Evolutionary conservation across 768 basidiomycete species (phyloP).

Genomic region (Termitomyces sp.): DNA sequence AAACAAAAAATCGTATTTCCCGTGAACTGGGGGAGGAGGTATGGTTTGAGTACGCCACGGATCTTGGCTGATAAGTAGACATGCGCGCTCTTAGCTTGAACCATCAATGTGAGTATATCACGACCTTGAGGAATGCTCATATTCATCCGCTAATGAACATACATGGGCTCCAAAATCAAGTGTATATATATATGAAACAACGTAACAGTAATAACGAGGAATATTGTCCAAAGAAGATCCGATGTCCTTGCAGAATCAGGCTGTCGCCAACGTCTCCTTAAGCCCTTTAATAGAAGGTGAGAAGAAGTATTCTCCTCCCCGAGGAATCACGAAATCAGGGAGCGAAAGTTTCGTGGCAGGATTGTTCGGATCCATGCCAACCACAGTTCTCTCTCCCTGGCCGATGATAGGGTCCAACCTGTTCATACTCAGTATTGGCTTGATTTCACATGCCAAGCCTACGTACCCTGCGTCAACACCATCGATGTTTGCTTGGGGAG

Average conservation of each 20-base stretch:
- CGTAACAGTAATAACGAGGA: neutral
- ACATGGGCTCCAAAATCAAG: neutral
- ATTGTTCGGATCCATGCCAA: conserved; percentile 27
- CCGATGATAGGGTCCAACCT: conserved; percentile 49
- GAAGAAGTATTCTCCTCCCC: conserved; percentile 52
- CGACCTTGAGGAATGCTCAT: neutral
- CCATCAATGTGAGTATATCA: neutral
- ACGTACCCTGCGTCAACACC: conserved; percentile 26
- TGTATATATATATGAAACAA: neutral
- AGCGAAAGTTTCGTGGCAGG: conserved; percentile 23
- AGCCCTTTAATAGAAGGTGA: conserved; percentile 41
- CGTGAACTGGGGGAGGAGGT: neutral
- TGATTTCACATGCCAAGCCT: neutral
- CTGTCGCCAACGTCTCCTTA: conserved; percentile 24
- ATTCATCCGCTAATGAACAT: neutral
- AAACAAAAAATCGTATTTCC: neutral
- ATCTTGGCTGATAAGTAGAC: neutral
- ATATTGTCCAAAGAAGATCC: too few relatives aligned
- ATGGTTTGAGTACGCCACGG: neutral
- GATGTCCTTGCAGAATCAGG: neutral
- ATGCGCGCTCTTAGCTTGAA: neutral
- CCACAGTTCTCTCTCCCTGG: conserved; percentile 19
- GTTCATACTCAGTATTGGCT: conserved; percentile 9
- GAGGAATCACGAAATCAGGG: conserved; percentile 35
- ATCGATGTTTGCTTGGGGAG: conserved; percentile 15